These are phyloP conservation scores for Cutaneotrichosporon sp. DNA, from an alignment of 1,284 basidiomycete genomes.

Conservation along the genomic window DNA sequence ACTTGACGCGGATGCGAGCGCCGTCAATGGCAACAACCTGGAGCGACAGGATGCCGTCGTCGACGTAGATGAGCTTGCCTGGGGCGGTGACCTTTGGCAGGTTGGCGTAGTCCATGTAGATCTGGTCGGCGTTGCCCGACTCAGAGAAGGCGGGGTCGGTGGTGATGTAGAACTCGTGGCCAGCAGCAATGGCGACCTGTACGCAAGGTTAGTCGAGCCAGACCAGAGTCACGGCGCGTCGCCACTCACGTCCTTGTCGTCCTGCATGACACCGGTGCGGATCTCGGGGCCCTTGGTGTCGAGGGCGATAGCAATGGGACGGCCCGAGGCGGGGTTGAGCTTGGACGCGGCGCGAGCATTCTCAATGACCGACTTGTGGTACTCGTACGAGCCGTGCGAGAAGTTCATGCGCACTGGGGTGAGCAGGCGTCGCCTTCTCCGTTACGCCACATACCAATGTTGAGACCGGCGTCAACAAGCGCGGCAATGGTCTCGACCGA, in stretches of 20 bases:
- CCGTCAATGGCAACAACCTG: slow-evolving; percentile 84
- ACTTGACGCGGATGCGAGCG: slow-evolving; percentile 72
- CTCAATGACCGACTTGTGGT: slow-evolving; percentile 96
- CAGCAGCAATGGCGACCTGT: slow-evolving; percentile 75
- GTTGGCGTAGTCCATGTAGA: slow-evolving; percentile 91
- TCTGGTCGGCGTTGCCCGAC: slow-evolving; percentile 69
- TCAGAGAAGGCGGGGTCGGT: slow-evolving; percentile 79
- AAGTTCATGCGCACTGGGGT: slow-evolving; percentile 91
- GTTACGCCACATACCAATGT: slow-evolving; percentile 68
- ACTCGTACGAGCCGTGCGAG: slow-evolving; percentile 92
- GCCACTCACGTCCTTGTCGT: slow-evolving; percentile 71
- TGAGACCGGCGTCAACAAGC: slow-evolving; percentile 82
- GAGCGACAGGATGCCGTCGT: slow-evolving; percentile 93
- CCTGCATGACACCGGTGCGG: slow-evolving; percentile 88
- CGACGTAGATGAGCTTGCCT: slow-evolving; percentile 94
- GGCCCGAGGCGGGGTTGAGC: slow-evolving; percentile 62
- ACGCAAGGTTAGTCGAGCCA: background rate
- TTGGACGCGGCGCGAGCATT: slow-evolving; percentile 82
- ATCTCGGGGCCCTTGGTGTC: slow-evolving; percentile 99
- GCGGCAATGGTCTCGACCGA: slow-evolving; percentile 73
- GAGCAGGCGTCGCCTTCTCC: background rate
- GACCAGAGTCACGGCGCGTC: background rate
- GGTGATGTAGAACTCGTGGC: slow-evolving; percentile 90
- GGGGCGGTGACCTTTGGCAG: slow-evolving; percentile 90
- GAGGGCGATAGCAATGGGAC: slow-evolving; percentile 94